Conservation (phyloP, 2,329 filamentous ascomycete species). For the Colletotrichum sp. region DNA sequence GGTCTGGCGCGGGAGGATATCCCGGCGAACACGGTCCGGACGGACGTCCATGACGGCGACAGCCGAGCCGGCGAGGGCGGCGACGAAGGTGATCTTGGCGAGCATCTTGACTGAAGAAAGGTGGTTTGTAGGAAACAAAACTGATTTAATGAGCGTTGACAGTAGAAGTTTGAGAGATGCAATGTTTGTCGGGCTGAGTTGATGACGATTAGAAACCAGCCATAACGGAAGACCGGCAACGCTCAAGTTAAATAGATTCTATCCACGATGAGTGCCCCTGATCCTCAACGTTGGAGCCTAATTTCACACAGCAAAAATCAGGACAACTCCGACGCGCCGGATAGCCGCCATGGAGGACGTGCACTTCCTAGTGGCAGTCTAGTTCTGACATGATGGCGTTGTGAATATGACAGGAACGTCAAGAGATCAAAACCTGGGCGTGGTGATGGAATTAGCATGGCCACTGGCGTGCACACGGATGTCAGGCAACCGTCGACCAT, state of each 20-base stretch:
- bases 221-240: not conserved
- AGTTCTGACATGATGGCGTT: not conserved
- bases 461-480: not conserved
- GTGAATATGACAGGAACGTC: not conserved
- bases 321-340: not conserved
- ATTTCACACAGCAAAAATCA: not conserved
- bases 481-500: not conserved
- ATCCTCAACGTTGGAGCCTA: not conserved
- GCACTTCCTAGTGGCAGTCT: not conserved
- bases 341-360: not conserved
- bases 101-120: constrained; percentile 24
- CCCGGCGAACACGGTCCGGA: constrained; percentile 20
- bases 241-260: not conserved
- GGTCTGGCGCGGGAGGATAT: constrained; percentile 29
- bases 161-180: not conserved
- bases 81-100: constrained; percentile 25
- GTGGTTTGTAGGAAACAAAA: not conserved
- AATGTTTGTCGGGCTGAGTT: not conserved
- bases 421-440: not conserved
- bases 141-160: not conserved
- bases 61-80: constrained; percentile 26
- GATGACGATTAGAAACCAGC: not conserved
- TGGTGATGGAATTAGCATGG: not conserved
- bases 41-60: constrained; percentile 19
- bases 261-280: not conserved